Evolutionary conservation across 805 yeast genomes (phyloP), one percentile per base, ranked within the genome.

Genomic region (Candida multigemmis): DNA sequence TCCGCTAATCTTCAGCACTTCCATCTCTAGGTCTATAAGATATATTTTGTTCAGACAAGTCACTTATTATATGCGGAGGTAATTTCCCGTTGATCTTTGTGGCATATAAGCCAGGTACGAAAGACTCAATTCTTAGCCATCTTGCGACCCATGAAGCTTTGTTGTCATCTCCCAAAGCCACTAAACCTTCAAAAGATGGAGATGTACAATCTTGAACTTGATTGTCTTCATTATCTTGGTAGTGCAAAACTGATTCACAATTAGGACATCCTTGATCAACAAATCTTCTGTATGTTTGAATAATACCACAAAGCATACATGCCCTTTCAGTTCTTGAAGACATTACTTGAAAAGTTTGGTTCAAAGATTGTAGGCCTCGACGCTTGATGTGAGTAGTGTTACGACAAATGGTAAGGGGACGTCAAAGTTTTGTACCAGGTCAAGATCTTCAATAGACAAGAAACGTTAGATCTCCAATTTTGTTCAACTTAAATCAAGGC

Each of bases 11-110:
- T 30, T 70, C 72, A 24, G 77, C 87, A 53, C 80, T 69, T 19
- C 98, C 98, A 50, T 91, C 98, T 53, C 98, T 71, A 19, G 98
- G 97, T 36, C 96, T 72, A 54, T 91, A 91, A 29, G 73, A 74
- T 23, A 82, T 70, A n/a, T 83, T 84, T 38, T 77, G 80, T 10
- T 69, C 69, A 21, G 75, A 77, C 45, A 91, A 60, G 28, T 77
- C 81, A 22, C 71, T 74, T 6, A 81, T 70, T 19, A 85, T 74
- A 37, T 89, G 96, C 6, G 81, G 83, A 2, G 97, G 96, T 26
- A 91, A 60, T 42, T 84, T 77, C 19, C 98, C 98, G 40, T 76
- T 79, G 5, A 91, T 89, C 46, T 89, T 83, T 16, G 87, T 94
- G 1, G 98, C 98, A 42, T 91, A 86, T 41, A 89, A 51, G 0